Evolutionary conservation across 2,329 filamentous ascomycete genomes (phyloP).

Genomic region (Diplodia mutila): DNA sequence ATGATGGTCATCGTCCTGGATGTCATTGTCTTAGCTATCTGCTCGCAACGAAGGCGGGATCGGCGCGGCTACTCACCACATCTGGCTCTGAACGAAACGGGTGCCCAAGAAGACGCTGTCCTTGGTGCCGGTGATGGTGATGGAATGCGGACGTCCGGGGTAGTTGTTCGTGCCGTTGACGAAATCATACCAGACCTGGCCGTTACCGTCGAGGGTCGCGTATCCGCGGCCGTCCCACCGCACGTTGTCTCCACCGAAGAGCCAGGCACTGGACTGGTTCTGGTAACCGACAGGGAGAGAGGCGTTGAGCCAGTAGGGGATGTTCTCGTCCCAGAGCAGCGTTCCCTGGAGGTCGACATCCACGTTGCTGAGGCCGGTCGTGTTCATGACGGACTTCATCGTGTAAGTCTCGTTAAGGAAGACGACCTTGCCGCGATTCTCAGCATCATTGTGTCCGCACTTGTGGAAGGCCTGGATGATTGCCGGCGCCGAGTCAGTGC

Average conservation of each 20-base stretch:
- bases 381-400: constrained; percentile 34
- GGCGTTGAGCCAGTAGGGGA: constrained; percentile 36
- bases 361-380: constrained; percentile 33
- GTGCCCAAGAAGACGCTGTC: constrained; percentile 55
- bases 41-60: not conserved
- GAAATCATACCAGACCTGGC: constrained; percentile 67
- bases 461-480: constrained; percentile 35
- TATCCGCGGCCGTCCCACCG: constrained; percentile 54
- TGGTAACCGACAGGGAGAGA: constrained; percentile 37
- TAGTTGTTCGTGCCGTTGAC: constrained; percentile 21
- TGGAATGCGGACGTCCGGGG: constrained; percentile 49
- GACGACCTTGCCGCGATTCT: constrained; percentile 29
- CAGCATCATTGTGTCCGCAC: constrained; percentile 29
- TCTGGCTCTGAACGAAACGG: constrained; percentile 60
- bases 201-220: constrained; percentile 66
- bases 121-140: constrained; percentile 56
- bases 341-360: constrained; percentile 35
- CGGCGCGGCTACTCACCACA: constrained; percentile 51
- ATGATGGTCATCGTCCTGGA: constrained; percentile 54
- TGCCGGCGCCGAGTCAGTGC: constrained; percentile 29
- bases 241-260: constrained; percentile 56
- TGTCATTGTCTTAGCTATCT: not conserved
- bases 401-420: constrained; percentile 34
- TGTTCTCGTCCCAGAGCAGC: constrained; percentile 33
- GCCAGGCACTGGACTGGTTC: constrained; percentile 37